Conservation (phyloP, 306 rosid species). For the Cicer judaicum region DNA sequence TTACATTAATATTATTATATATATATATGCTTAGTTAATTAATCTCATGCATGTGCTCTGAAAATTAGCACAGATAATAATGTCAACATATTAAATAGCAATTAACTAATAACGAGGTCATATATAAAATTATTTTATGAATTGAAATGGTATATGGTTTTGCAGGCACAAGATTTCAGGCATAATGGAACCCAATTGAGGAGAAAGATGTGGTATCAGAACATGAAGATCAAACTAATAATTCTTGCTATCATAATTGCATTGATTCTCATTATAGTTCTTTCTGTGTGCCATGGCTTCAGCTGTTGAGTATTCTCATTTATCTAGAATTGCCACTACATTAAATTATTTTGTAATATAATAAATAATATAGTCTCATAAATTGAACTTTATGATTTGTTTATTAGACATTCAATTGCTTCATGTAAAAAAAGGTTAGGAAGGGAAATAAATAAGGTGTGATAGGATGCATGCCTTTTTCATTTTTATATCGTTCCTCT, state of each 20-base stretch:
- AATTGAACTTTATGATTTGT: neutral
- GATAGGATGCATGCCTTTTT: slow-evolving; percentile 17
- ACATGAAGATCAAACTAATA: slow-evolving; percentile 91
- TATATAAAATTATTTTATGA: too few relatives aligned
- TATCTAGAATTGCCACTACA: neutral
- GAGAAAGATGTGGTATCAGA: slow-evolving; percentile 95
- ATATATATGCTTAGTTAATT: neutral
- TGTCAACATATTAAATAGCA: too few relatives aligned
- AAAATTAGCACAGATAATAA: too few relatives aligned
- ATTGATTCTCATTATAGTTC: slow-evolving; percentile 19
- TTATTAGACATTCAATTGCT: neutral
- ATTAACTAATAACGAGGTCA: too few relatives aligned
- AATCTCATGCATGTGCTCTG: neutral
- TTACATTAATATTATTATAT: neutral
- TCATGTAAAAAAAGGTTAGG: neutral
- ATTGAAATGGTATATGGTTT: neutral
- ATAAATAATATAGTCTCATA: neutral
- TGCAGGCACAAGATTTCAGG: slow-evolving; percentile 73
- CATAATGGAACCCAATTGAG: slow-evolving; percentile 71
- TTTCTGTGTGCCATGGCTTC: slow-evolving; percentile 27
- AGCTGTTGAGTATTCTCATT: neutral
- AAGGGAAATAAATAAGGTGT: neutral
- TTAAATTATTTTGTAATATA: neutral
- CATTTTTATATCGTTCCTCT: fast-evolving
- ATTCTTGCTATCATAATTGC: slow-evolving; percentile 55